phyloP scores from a whole-genome alignment of 352 stramenopile species.

The Globisporangium abappressorium region DNA sequence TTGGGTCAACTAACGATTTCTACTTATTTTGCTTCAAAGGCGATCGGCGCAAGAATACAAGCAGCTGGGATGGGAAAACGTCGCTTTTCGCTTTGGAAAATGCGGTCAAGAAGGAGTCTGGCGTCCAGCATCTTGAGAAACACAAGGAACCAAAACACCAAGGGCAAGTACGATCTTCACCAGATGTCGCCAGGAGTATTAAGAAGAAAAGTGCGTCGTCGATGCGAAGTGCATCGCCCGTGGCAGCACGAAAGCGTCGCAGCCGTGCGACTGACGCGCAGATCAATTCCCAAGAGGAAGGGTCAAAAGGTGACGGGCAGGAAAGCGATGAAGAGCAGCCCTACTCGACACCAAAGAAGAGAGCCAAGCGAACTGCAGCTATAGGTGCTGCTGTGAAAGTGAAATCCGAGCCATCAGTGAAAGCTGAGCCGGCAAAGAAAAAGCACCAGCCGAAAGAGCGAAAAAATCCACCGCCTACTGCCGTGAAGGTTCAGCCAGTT shows the following conservation, averaged over 20 bases:
- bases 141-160: background rate
- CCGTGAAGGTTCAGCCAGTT: constrained; percentile 17
- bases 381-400: background rate
- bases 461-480: background rate
- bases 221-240: background rate
- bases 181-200: background rate
- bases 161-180: background rate
- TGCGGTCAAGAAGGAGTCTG: constrained; percentile 14
- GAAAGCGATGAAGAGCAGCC: constrained; percentile 4
- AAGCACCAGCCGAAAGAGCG: constrained; percentile 1
- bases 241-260: constrained; percentile 1
- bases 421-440: background rate
- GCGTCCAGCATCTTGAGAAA: constrained; percentile 10
- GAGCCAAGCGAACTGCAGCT: background rate
- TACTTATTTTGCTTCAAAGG: background rate
- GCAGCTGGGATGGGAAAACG: constrained; percentile 55
- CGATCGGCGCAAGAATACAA: constrained; percentile 25
- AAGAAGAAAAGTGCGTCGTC: background rate
- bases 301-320: background rate
- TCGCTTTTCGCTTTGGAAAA: constrained; percentile 32
- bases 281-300: constrained; percentile 5
- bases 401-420: constrained; percentile 1
- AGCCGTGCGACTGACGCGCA: background rate
- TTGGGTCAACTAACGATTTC: background rate
- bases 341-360: background rate